Evolutionary conservation across 345 rosid genomes (phyloP), one percentile per base, ranked within the genome.

Genomic region (Citrus maxima): DNA sequence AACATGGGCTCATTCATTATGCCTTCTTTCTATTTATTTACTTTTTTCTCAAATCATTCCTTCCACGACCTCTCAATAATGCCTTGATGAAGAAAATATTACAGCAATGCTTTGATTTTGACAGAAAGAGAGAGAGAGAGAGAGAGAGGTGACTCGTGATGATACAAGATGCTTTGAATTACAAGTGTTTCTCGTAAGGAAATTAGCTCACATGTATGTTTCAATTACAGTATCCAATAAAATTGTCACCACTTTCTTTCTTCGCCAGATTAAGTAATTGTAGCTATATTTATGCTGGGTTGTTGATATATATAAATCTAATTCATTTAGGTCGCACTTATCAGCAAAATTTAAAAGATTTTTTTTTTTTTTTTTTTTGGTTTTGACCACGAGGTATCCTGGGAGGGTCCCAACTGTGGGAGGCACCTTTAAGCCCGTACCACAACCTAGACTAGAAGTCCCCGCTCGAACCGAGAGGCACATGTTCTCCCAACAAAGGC

Each of bases 1-100:
- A 85, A 85, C 92, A 87, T 87, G 92, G 80, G 80, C 77, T 79
- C 84, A 67, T 86, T 81, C 84, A 83, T 87, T 72, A 73, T 21
- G 5, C 58, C 21, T 68, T 42, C 63, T 40, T 51, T 30, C 19
- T n/a, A 25, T 60, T 55, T 42, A 21, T 2, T 10, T 18, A 10
- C 49, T 56, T 27, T 68, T 32, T n/a, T 62, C 4, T 69, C 70
- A 51, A 38, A 67, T 59, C 61, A 28, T 79, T 75, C 70, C 78
- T 74, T 27, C 34, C 66, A 18, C 51, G 38, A 74, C 77, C 70
- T 71, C 70, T 51, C 78, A 77, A 77, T 38, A 68, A 77, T 58
- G 46, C 74, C 80, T 77, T 12, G 59, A 77, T 77, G 73, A 67
- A 67, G 19, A 73, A 58, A 58, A n/a, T 54, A 12, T 42, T 18